phyloP scores from a whole-genome alignment of 2,329 filamentous ascomycete species.

The Metarhizium rileyi region DNA sequence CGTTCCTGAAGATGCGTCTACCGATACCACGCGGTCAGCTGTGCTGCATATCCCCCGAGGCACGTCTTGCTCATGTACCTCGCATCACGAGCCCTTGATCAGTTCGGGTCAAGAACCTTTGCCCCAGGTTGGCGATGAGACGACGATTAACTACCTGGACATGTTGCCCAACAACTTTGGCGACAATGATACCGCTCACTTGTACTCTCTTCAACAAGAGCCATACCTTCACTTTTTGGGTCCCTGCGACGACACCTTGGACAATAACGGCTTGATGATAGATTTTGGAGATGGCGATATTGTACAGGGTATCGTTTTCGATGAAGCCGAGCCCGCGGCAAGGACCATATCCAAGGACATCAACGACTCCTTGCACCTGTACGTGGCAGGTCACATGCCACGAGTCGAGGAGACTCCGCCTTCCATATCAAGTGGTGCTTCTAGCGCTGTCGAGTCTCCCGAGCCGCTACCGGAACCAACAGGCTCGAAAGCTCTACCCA shows the following conservation, averaged over 20 bases:
- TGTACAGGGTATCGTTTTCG: constrained; percentile 23
- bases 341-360: constrained; percentile 20
- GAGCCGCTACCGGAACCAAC: constrained; percentile 5
- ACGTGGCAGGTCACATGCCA: constrained; percentile 14
- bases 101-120: constrained; percentile 26
- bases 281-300: constrained; percentile 18
- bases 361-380: constrained; percentile 17
- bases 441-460: constrained; percentile 9
- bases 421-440: constrained; percentile 15
- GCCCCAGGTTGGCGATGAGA: constrained; percentile 15
- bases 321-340: constrained; percentile 18
- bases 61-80: neutral
- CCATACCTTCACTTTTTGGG: constrained; percentile 10
- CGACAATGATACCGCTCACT: constrained; percentile 10
- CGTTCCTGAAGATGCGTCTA: neutral
- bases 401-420: constrained; percentile 12
- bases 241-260: constrained; percentile 5
- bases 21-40: neutral
- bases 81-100: neutral
- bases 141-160: constrained; percentile 26
- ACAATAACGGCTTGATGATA: constrained; percentile 6
- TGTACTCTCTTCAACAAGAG: constrained; percentile 3
- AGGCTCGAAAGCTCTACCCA: constrained; percentile 17
- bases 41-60: neutral
- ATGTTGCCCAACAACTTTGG: constrained; percentile 21